Percentiles rank a stretch among this genome's conserved stretches.
These are phyloP conservation scores for Yamadazyma laniorum DNA, from an alignment of 805 yeast genomes.

Conservation along the genomic window DNA sequence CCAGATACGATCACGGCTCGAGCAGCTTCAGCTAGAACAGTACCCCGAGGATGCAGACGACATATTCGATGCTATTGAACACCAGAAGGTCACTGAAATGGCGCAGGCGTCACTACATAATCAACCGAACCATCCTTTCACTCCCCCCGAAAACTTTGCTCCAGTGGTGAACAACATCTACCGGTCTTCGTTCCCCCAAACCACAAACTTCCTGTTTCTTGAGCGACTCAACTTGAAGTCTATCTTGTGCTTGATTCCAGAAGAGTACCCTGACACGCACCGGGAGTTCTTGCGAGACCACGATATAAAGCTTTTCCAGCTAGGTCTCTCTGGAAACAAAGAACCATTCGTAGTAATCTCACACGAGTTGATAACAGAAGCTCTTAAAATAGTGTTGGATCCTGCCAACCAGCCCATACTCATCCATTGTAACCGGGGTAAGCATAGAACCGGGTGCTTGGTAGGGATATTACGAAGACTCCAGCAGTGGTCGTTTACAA, in stretches of 20 bases:
- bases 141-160: constrained; percentile 91
- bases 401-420: constrained; percentile 89
- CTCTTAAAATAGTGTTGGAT: constrained; percentile 74
- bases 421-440: constrained; percentile 95
- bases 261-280: constrained; percentile 83
- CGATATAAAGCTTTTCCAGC: constrained; percentile 71
- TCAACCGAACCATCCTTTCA: constrained; percentile 21
- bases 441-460: constrained; percentile 94
- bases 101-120: neutral
- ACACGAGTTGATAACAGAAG: constrained; percentile 68
- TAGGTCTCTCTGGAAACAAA: constrained; percentile 93
- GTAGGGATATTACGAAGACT: constrained; percentile 88
- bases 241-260: constrained; percentile 83
- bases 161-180: constrained; percentile 73
- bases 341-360: constrained; percentile 84
- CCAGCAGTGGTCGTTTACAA: constrained; percentile 89
- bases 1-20: constrained; percentile 34
- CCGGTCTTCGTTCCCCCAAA: constrained; percentile 85
- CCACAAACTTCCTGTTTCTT: constrained; percentile 75
- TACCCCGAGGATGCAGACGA: constrained; percentile 45
- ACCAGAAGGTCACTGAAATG: neutral
- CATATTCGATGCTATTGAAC: constrained; percentile 30
- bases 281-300: constrained; percentile 57
- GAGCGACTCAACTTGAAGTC: constrained; percentile 63
- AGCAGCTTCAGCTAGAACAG: constrained; percentile 22